Evolutionary conservation across 257 asterid species (phyloP).

Genomic region (Solanum habrochaites): DNA sequence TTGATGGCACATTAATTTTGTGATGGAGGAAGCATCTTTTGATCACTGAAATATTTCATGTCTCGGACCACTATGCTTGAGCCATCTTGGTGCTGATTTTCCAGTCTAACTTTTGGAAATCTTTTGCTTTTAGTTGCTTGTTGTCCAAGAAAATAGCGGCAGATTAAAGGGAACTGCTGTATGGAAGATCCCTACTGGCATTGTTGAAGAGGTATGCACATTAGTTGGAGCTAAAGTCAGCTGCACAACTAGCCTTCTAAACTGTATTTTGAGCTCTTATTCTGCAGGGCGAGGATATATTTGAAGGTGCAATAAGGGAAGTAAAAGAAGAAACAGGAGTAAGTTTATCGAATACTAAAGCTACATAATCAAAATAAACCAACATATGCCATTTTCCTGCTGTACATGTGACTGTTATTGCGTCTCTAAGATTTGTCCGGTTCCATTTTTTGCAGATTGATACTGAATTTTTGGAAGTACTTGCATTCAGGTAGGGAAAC

Average conservation of each 20-base stretch:
- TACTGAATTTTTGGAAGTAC: constrained; percentile 34
- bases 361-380: not conserved
- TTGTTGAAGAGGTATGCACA: constrained; percentile 44
- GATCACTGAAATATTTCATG: not conserved
- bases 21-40: not conserved
- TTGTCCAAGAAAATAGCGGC: constrained; percentile 60
- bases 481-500: constrained; percentile 28
- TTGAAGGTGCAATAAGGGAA: constrained; percentile 51
- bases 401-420: not conserved
- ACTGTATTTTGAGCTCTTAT: not conserved
- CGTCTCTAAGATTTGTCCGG: not conserved
- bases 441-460: constrained; percentile 21
- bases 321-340: constrained; percentile 81
- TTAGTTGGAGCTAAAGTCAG: not conserved
- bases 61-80: not conserved
- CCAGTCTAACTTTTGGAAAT: not conserved
- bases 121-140: constrained; percentile 43
- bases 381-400: not conserved
- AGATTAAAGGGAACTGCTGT: constrained; percentile 32
- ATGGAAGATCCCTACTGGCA: constrained; percentile 77
- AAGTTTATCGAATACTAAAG: constrained; percentile 4
- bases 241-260: not conserved
- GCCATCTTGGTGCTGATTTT: not conserved
- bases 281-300: constrained; percentile 65
- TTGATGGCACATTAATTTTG: not conserved